phyloP scores from a whole-genome alignment of 2,329 filamentous ascomycete species.

The Ceratocystis variospora region DNA sequence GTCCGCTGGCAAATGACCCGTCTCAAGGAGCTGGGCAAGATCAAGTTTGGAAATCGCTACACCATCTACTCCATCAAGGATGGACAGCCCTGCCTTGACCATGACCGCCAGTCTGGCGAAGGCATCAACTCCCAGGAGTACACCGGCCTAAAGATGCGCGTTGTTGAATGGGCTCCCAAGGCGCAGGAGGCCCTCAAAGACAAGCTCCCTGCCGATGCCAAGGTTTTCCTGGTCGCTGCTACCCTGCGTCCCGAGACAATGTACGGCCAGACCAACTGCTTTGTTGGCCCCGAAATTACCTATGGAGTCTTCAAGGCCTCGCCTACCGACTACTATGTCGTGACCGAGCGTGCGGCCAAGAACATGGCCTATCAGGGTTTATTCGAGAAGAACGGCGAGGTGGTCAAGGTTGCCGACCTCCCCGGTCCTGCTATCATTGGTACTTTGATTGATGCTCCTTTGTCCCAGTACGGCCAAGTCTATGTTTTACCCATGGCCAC shows the following conservation, averaged over 20 bases:
- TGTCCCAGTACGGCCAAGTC: slow-evolving; percentile 73
- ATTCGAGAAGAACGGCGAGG: slow-evolving; percentile 62
- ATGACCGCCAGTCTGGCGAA: slow-evolving; percentile 35
- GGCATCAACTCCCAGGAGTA: slow-evolving; percentile 72
- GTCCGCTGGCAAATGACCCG: slow-evolving; percentile 96
- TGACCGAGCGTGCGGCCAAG: slow-evolving; percentile 71
- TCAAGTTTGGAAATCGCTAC: slow-evolving; percentile 85
- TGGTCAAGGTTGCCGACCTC: slow-evolving; percentile 61
- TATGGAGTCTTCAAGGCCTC: slow-evolving; percentile 79
- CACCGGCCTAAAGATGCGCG: slow-evolving; percentile 78
- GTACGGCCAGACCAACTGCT: slow-evolving; percentile 96
- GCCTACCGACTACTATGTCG: slow-evolving; percentile 67
- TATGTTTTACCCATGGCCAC: slow-evolving; percentile 91
- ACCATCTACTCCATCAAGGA: slow-evolving; percentile 85
- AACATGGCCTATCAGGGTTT: slow-evolving; percentile 95
- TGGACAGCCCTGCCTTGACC: slow-evolving; percentile 36
- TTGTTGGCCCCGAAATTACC: slow-evolving; percentile 75
- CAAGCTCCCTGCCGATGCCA: slow-evolving; percentile 64
- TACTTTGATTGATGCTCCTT: slow-evolving; percentile 75
- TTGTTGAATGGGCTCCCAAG: slow-evolving; percentile 73
- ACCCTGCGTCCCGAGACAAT: slow-evolving; percentile 94
- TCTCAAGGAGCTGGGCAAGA: slow-evolving; percentile 76
- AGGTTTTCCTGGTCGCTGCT: slow-evolving; percentile 80
- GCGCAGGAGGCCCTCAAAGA: slow-evolving; percentile 58
- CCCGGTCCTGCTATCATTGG: slow-evolving; percentile 70